Evolutionary conservation across 2,329 filamentous ascomycete genomes (phyloP).

Genomic region (Epichloe sibirici): DNA sequence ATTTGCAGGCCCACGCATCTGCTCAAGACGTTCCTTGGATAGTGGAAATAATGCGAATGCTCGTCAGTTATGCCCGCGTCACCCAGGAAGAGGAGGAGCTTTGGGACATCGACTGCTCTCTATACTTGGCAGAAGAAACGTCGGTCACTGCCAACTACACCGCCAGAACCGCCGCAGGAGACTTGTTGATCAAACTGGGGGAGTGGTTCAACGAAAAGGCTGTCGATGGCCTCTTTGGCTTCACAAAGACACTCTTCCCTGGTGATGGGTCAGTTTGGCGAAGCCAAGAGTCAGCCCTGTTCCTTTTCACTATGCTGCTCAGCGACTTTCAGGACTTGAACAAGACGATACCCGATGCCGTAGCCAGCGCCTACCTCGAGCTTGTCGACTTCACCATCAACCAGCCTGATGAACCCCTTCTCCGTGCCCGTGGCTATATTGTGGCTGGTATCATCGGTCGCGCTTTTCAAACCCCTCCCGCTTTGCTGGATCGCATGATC

Average conservation of each 20-base stretch:
- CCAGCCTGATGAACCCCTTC: conserved; percentile 56
- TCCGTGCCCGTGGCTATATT: conserved; percentile 78
- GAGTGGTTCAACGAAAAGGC: conserved; percentile 74
- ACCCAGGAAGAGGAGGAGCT: conserved; percentile 85
- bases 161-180: conserved; percentile 80
- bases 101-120: conserved; percentile 93
- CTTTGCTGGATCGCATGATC: conserved; percentile 60
- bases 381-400: conserved; percentile 69
- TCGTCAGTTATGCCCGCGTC: conserved; percentile 78
- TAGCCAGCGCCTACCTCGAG: conserved; percentile 64
- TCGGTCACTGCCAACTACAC: conserved; percentile 95
- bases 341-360: conserved; percentile 55
- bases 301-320: conserved; percentile 71
- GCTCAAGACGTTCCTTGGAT: conserved; percentile 66
- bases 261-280: conserved; percentile 40
- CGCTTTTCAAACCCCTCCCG: conserved; percentile 50
- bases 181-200: conserved; percentile 86
- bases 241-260: conserved; percentile 63
- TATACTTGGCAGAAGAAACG: conserved; percentile 90
- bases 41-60: conserved; percentile 73
- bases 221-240: conserved; percentile 65
- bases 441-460: conserved; percentile 71
- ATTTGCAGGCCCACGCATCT: conserved; percentile 50
- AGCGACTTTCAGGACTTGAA: conserved; percentile 72
- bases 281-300: conserved; percentile 68